phyloP scores from a whole-genome alignment of 257 asterid species.

The Coffea canephora region DNA sequence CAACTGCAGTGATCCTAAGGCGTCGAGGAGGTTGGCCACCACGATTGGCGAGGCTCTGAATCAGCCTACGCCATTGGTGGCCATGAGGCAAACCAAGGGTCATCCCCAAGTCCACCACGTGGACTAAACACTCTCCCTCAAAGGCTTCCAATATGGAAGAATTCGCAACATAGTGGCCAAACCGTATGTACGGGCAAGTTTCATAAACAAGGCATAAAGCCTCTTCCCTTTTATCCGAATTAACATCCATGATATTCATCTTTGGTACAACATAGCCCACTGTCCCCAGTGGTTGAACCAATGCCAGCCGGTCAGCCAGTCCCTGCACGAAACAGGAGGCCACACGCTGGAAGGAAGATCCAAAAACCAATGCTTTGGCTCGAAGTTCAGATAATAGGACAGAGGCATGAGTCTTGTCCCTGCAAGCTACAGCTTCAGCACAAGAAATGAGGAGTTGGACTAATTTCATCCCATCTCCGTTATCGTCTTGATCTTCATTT shows the following conservation, averaged over 20 bases:
- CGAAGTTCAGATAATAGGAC: constrained; percentile 58
- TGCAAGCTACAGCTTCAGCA: constrained; percentile 81
- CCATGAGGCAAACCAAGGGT: constrained; percentile 65
- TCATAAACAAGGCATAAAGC: constrained; percentile 61
- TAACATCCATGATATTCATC: constrained; percentile 36
- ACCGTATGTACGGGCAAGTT: constrained; percentile 59
- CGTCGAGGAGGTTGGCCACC: constrained; percentile 32
- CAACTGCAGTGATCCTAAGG: constrained; percentile 60
- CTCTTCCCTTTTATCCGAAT: constrained; percentile 54
- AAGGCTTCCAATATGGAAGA: constrained; percentile 72
- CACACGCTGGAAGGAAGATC: constrained; percentile 83
- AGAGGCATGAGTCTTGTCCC: constrained; percentile 66
- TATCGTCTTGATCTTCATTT: constrained; percentile 16
- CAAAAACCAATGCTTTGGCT: constrained; percentile 62
- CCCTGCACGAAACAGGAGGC: constrained; percentile 82
- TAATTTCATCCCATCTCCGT: constrained; percentile 50
- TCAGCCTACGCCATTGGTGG: constrained; percentile 64
- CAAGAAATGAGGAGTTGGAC: constrained; percentile 74
- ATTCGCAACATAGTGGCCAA: constrained; percentile 71
- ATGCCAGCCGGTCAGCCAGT: constrained; percentile 55
- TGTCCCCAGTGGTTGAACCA: constrained; percentile 70
- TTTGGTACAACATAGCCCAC: constrained; percentile 45
- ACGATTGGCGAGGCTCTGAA: constrained; percentile 46
- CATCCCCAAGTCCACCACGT: constrained; percentile 80
- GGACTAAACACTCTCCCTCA: constrained; percentile 90